A percentile compares a stretch with the other conserved stretches of the same genome.
Evolutionary conservation across 441 rosid genomes (phyloP).

Genomic region (Mallotus repandus): DNA sequence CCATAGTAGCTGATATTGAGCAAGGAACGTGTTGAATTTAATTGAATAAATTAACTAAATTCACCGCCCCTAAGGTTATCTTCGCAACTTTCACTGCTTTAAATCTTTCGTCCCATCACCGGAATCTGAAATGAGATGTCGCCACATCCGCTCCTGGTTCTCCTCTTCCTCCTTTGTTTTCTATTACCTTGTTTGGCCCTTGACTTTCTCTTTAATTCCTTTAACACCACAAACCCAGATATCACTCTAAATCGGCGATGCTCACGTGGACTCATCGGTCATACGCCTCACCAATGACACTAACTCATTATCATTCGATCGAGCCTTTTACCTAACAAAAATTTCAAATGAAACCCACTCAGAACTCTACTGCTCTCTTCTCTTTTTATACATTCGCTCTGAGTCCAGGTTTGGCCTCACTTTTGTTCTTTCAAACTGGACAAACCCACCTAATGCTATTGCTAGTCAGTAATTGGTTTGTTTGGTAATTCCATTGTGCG

Average conservation of each 20-base stretch:
- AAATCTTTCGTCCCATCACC: not conserved
- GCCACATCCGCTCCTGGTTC: not conserved
- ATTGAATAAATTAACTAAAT: too few species aligned
- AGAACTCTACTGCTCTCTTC: slow-evolving; percentile 50
- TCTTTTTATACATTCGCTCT: slow-evolving; percentile 72
- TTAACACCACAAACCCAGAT: slow-evolving; percentile 36
- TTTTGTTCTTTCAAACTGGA: slow-evolving; percentile 71
- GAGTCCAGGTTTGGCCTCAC: slow-evolving; percentile 84
- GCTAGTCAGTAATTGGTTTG: slow-evolving; percentile 69
- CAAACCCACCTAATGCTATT: slow-evolving; percentile 64
- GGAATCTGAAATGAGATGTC: slow-evolving; percentile 5
- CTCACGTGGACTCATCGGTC: slow-evolving; percentile 50
- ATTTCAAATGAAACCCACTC: slow-evolving; percentile 41
- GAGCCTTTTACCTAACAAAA: slow-evolving; percentile 51
- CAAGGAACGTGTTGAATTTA: not conserved
- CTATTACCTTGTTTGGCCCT: slow-evolving; percentile 34
- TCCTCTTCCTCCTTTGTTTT: slow-evolving; percentile 20
- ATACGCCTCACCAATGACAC: slow-evolving; percentile 62
- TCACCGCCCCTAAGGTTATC: too few species aligned
- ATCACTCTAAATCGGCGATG: slow-evolving; percentile 57
- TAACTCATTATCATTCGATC: slow-evolving; percentile 50
- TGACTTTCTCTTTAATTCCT: slow-evolving; percentile 67
- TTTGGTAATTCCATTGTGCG: slow-evolving; percentile 44
- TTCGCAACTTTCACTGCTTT: not conserved
- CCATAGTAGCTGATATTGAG: not conserved